Base-by-base conservation (phyloP, 2,329 filamentous ascomycete genomes). In the Hypoxylon sp. region DNA sequence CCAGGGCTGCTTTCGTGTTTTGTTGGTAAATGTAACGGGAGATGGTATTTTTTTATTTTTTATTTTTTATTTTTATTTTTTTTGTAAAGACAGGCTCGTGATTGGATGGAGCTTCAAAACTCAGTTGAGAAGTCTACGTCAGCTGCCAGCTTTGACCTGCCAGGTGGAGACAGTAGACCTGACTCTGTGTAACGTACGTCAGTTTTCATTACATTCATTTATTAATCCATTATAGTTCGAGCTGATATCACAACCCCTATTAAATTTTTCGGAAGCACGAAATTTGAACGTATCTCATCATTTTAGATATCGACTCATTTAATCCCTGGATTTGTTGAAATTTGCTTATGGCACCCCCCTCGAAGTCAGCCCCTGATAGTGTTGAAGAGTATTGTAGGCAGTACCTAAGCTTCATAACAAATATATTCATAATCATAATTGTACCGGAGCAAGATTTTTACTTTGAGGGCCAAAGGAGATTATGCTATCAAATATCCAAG, bases 31-130 rank as follows among this genome's bases (percentile, higher is more conserved):
- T 23, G 32, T 30, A 48, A 9, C n/a, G n/a, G 5, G 25, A 25
- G 25, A 45, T 45, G 36, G 53, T 36, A 55, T 7, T 36, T 7
- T 43, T 66, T 65, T 63, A n/a, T n/a, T n/a, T n/a, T n/a, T n/a
- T n/a, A n/a, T n/a, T n/a, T n/a, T n/a, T n/a, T n/a, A n/a, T n/a
- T n/a, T n/a, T n/a, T 36, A 55, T 7, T 36, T 7, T 43, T 66
- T 65, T 63, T 63, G 45, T 56, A 59, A 69, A 64, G 52, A 58
- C n/a, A 28, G 51, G 30, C 48, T 67, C 38, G 28, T 69, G 67
- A 69, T 69, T 69, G 67, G 67, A 51, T 32, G 34, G 51, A 43
- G 34, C 43, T 51, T 59, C 48, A 59, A 67, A 66, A 43, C 49
- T 67, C 41, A 41, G 23, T 55, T n/a, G 63, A 64, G 60, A 63